These are phyloP conservation scores for Globisporangium perplexum DNA, from an alignment of 352 stramenopile genomes.

Conservation along the genomic window DNA sequence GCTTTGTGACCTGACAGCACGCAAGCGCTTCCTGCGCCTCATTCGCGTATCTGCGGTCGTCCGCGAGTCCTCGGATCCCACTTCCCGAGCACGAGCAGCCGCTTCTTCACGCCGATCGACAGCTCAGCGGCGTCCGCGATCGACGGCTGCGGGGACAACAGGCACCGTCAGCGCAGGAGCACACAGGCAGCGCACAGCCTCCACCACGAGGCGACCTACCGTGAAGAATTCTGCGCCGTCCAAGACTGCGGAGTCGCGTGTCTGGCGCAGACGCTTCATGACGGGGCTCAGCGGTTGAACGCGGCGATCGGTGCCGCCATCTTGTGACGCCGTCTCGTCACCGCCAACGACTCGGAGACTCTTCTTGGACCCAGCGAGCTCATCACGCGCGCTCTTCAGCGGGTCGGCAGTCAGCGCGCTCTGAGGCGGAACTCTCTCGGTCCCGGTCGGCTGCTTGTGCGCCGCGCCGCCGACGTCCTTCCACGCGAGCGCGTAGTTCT, in stretches of 20 bases:
- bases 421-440: not conserved
- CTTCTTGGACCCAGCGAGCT: not conserved
- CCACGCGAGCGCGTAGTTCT: conserved; percentile 72
- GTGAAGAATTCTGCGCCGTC: not conserved
- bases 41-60: too few species aligned
- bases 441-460: not conserved
- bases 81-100: conserved; percentile 42
- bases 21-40: too few species aligned
- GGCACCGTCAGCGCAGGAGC: not conserved
- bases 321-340: conserved; percentile 14
- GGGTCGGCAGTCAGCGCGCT: too few species aligned
- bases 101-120: conserved; percentile 55
- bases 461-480: conserved; percentile 29
- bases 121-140: conserved; percentile 42
- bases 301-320: not conserved
- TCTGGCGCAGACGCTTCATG: conserved; percentile 37
- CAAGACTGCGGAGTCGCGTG: conserved; percentile 3
- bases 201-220: not conserved
- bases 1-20: too few species aligned
- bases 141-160: conserved; percentile 6
- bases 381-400: not conserved
- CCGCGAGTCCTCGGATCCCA: too few species aligned
- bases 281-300: conserved; percentile 45
- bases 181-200: not conserved
- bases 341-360: not conserved